Evolutionary conservation across 108 stramenopile genomes (phyloP).

Genomic region (Conticribra weissflogii): DNA sequence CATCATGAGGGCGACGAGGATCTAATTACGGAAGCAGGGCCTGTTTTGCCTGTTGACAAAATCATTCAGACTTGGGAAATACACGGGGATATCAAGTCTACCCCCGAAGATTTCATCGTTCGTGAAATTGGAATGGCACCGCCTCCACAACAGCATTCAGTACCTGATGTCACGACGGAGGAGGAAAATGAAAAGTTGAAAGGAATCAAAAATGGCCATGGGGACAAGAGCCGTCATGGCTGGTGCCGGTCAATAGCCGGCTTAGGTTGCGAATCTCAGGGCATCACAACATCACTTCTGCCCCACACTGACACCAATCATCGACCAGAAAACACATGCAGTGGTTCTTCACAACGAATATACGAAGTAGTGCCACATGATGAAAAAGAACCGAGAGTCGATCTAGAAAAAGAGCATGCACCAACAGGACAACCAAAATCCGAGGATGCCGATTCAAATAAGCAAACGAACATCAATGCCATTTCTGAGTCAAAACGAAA

Average conservation of each 20-base stretch:
- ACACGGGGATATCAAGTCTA: slow-evolving; percentile 63
- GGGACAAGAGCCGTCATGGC: not conserved
- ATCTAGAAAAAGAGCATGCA: too few relatives aligned
- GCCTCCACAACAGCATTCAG: not conserved
- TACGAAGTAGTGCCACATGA: too few relatives aligned
- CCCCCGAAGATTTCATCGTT: slow-evolving; percentile 81
- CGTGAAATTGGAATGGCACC: slow-evolving; percentile 67
- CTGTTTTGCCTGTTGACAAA: not conserved
- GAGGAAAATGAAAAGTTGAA: not conserved
- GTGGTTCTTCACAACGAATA: too few relatives aligned
- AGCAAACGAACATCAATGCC: too few relatives aligned
- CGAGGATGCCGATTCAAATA: too few relatives aligned
- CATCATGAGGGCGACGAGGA: not conserved
- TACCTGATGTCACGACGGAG: not conserved
- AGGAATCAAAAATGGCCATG: not conserved
- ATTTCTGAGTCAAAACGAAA: too few relatives aligned
- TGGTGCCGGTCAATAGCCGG: slow-evolving; percentile 25
- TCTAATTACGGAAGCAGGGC: too few relatives aligned
- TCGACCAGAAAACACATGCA: too few relatives aligned
- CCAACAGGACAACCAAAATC: too few relatives aligned
- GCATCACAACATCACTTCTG: too few relatives aligned
- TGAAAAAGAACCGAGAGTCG: too few relatives aligned
- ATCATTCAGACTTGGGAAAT: slow-evolving; percentile 65
- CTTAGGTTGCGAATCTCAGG: slow-evolving; percentile 1
- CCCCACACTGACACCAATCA: not conserved